These are phyloP conservation scores for Musa beccarii DNA, from an alignment of 176 grass and related monocot genomes.

Conservation along the genomic window DNA sequence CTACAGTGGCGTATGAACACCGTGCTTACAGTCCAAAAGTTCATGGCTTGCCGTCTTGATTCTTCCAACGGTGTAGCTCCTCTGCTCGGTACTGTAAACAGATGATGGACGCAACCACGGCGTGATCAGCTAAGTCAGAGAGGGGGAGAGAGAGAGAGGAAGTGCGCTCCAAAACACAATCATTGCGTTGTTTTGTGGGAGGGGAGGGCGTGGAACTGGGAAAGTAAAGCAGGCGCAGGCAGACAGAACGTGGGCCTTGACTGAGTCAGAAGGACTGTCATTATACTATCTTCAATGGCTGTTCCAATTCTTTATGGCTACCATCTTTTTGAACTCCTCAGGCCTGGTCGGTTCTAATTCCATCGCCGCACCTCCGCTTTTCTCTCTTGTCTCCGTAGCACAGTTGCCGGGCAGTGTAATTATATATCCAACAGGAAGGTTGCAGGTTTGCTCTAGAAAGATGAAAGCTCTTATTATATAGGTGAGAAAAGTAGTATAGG, in stretches of 20 bases:
- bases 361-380: background rate
- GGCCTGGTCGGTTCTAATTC: constrained; percentile 9
- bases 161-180: background rate
- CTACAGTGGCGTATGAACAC: background rate
- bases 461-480: background rate
- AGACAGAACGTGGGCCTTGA: constrained; percentile 1
- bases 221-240: constrained; percentile 7
- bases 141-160: background rate
- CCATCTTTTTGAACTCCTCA: constrained; percentile 6
- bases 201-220: background rate
- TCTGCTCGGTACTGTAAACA: background rate
- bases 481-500: background rate
- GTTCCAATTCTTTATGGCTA: background rate
- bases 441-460: background rate
- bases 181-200: background rate
- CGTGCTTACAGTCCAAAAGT: background rate
- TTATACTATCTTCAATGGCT: background rate
- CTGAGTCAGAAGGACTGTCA: background rate
- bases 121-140: background rate
- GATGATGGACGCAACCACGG: background rate
- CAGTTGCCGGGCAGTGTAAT: background rate
- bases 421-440: background rate
- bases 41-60: no score
- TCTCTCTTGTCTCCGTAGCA: background rate
- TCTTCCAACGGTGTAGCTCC: background rate